phyloP scores from a whole-genome alignment of 495 filamentous ascomycete species.

The Acidiella bohemica region DNA sequence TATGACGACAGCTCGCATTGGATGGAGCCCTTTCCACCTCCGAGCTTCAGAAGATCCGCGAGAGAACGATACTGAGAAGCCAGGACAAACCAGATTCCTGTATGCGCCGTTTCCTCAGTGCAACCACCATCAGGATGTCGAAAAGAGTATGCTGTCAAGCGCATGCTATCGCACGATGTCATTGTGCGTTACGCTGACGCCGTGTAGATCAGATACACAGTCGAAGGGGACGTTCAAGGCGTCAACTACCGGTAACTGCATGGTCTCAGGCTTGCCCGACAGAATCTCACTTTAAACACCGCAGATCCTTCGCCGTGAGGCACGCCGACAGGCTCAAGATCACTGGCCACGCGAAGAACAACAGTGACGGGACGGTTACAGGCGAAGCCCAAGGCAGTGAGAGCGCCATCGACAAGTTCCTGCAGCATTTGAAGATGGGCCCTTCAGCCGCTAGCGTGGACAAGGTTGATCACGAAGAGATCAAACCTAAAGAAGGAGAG shows the following conservation, averaged over 20 bases:
- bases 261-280: background rate
- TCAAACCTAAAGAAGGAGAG: conserved; percentile 50
- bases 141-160: no score
- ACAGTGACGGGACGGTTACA: conserved; percentile 61
- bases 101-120: no score
- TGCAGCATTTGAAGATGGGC: conserved; percentile 65
- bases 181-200: no score
- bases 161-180: no score
- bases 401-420: conserved; percentile 47
- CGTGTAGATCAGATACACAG: conserved; percentile 26
- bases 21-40: no score
- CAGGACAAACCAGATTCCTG: no score
- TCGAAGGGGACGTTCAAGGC: conserved; percentile 32
- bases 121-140: no score
- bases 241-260: conserved; percentile 60
- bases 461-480: conserved; percentile 53
- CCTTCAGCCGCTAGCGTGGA: conserved; percentile 54
- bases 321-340: conserved; percentile 50
- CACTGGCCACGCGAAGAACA: conserved; percentile 73
- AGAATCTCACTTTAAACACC: background rate
- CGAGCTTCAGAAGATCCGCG: no score
- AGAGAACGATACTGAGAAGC: no score
- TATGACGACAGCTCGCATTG: no score
- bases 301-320: conserved; percentile 56
- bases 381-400: conserved; percentile 75